Conservation (phyloP, 345 rosid species). For the Laguncularia racemosa region DNA sequence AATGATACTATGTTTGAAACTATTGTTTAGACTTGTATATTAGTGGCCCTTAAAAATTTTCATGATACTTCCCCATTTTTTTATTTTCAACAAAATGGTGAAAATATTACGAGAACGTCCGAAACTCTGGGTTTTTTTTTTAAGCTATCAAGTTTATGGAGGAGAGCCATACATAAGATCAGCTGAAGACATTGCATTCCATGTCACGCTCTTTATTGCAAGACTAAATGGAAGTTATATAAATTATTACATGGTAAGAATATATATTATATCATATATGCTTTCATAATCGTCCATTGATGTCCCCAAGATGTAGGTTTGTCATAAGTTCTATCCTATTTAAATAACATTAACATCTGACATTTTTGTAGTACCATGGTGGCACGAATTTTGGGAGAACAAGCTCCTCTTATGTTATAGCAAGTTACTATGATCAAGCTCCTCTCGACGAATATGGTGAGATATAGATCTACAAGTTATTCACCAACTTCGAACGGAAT, state of each 20-base stretch:
- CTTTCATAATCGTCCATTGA: not conserved
- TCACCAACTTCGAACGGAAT: not conserved
- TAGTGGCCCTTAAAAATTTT: no score
- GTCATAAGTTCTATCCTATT: not conserved
- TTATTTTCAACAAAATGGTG: no score
- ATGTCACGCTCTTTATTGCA: conserved; percentile 65
- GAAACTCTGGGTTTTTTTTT: not conserved
- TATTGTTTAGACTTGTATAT: no score
- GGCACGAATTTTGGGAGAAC: conserved; percentile 95
- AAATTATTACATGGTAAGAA: conserved; percentile 84
- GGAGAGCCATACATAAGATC: conserved; percentile 51
- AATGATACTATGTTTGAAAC: no score
- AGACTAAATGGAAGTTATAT: conserved; percentile 67
- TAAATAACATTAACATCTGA: not conserved
- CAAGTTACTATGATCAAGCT: conserved; percentile 85
- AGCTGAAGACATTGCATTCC: conserved; percentile 78
- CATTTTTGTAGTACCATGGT: conserved; percentile 61
- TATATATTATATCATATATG: not conserved
- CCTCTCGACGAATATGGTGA: conserved; percentile 89
- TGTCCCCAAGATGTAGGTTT: not conserved
- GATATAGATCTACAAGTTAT: conserved; percentile 2
- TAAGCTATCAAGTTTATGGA: conserved; percentile 75
- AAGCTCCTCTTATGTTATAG: conserved; percentile 50
- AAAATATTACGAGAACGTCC: no score
- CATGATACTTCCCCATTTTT: no score